Conservation (phyloP, 768 basidiomycete genomes). For the Mycena polygramma region DNA sequence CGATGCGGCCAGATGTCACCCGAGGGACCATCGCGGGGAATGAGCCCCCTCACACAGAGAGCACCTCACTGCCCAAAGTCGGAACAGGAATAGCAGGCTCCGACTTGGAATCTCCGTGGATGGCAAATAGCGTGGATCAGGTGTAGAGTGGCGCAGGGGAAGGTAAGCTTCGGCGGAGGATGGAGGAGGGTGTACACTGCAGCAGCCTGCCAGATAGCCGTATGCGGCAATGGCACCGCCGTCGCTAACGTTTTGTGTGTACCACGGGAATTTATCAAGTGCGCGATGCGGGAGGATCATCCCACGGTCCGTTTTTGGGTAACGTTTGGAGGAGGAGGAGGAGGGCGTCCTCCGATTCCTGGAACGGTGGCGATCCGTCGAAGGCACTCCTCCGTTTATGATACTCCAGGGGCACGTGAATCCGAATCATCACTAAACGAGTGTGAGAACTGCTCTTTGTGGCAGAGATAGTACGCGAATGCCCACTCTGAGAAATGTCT, state of each 20-base stretch:
- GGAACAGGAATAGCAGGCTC: not conserved
- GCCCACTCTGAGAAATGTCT: not conserved
- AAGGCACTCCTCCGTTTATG: no score
- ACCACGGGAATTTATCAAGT: not conserved
- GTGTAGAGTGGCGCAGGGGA: conserved; percentile 9
- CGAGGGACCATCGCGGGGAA: conserved; percentile 12
- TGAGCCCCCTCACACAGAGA: not conserved
- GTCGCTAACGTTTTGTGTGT: not conserved
- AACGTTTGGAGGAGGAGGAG: no score
- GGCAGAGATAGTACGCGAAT: no score
- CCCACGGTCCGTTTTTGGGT: not conserved
- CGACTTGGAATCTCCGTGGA: not conserved
- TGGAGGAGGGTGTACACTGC: not conserved
- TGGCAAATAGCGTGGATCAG: conserved; percentile 17
- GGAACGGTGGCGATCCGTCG: not conserved
- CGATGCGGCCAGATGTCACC: conserved; percentile 7
- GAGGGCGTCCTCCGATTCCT: not conserved
- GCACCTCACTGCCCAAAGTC: not conserved
- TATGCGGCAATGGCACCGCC: not conserved
- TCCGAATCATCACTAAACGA: not conserved
- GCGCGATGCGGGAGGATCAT: not conserved
- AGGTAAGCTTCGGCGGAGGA: conserved; percentile 1
- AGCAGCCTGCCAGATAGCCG: not conserved
- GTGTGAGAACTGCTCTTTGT: not conserved
- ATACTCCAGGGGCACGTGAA: not conserved